A percentile compares a stretch with the other conserved stretches of the same genome.
These are phyloP conservation scores for Anisodus acutangulus DNA, from an alignment of 257 asterid species.

Conservation along the genomic window DNA sequence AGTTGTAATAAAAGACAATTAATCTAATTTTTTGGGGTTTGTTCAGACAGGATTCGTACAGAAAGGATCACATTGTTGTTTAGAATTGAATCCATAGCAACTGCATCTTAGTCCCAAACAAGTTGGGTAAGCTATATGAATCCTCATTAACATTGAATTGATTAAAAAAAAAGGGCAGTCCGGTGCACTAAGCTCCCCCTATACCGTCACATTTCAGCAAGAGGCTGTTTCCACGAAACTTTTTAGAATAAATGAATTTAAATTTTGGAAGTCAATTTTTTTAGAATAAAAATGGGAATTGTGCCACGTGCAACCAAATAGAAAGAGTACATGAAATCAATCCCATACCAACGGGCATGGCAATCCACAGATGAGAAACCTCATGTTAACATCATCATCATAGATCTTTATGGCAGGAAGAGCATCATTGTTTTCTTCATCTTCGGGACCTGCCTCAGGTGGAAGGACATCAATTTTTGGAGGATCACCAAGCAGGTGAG, in stretches of 20 bases:
- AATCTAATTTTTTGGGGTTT: neutral
- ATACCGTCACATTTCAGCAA: too few species aligned
- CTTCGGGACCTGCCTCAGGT: conserved; percentile 66
- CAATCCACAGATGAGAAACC: conserved; percentile 88
- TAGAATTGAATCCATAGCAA: neutral
- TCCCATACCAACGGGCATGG: conserved; percentile 69
- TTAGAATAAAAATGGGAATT: neutral
- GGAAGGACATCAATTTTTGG: conserved; percentile 65
- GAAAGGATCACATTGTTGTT: conserved; percentile 15
- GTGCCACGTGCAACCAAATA: neutral
- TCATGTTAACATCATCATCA: conserved; percentile 76
- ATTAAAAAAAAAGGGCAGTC: neutral
- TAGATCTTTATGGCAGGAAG: conserved; percentile 90
- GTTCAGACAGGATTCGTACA: neutral
- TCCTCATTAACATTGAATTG: conserved; percentile 2
- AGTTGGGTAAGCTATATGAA: neutral
- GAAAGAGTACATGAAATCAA: conserved; percentile 19
- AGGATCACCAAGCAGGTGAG: conserved; percentile 79
- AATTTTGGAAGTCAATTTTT: neutral
- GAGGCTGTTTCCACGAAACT: too few species aligned
- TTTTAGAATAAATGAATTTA: neutral
- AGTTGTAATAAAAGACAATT: neutral
- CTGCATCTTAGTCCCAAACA: neutral
- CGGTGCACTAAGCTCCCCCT: too few species aligned
- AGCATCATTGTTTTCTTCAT: conserved; percentile 75